phyloP scores from a whole-genome alignment of 129 eudicot genomes.

The Pittosporum tobira region DNA sequence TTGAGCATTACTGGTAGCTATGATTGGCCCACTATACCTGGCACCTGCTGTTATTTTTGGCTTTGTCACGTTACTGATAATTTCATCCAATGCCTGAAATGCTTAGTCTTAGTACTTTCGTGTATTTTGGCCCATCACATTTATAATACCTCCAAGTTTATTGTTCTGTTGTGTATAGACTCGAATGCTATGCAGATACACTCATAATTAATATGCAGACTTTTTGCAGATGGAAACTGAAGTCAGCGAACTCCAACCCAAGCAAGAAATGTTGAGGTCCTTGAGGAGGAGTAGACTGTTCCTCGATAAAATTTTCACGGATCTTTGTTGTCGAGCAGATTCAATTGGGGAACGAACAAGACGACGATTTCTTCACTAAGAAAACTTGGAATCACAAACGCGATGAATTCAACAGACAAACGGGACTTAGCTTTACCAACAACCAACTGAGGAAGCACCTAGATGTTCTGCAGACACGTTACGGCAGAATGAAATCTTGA shows the following conservation, averaged over 20 bases:
- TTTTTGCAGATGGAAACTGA: conserved; percentile 47
- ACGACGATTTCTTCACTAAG: conserved; percentile 54
- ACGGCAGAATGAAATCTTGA: conserved; percentile 35
- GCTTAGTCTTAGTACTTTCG: background rate
- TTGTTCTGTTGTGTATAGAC: background rate
- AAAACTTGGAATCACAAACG: conserved; percentile 60
- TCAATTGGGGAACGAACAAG: conserved; percentile 41
- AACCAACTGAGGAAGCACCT: conserved; percentile 57
- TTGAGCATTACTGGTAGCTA: no score
- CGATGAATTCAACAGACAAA: conserved; percentile 43
- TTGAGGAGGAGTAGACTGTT: conserved; percentile 55
- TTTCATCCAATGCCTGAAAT: no score
- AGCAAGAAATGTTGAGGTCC: conserved; percentile 57
- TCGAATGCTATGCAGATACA: background rate
- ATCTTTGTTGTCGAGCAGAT: conserved; percentile 57
- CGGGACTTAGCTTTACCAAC: conserved; percentile 42
- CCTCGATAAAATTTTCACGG: conserved; percentile 54
- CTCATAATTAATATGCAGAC: background rate
- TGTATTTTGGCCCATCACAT: background rate
- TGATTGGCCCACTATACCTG: no score
- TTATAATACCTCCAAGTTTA: background rate
- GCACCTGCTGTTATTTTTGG: no score
- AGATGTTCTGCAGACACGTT: conserved; percentile 52
- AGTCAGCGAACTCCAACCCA: conserved; percentile 32
- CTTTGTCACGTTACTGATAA: no score